A percentile compares a stretch with the other conserved stretches of the same genome.
Conservation (phyloP, 2,329 filamentous ascomycete species). For the Colletotrichum godetiae region DNA sequence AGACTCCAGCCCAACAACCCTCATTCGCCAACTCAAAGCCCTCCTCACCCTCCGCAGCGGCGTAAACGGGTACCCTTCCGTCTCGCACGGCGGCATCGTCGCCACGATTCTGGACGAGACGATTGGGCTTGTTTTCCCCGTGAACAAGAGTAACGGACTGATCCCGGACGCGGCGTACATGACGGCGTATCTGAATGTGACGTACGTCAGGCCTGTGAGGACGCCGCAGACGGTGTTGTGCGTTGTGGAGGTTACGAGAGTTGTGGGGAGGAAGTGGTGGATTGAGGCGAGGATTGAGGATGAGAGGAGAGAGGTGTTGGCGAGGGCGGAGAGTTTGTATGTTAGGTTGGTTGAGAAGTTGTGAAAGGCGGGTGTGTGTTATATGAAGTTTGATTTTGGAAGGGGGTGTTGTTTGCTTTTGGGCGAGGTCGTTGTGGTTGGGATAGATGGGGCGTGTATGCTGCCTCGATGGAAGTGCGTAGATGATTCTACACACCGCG, state of each 20-base stretch:
- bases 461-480: too few relatives aligned
- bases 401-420: too few relatives aligned
- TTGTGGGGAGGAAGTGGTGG: conserved; percentile 49
- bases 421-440: not conserved
- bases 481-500: not conserved
- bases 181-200: conserved; percentile 49
- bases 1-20: conserved; percentile 40
- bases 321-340: conserved; percentile 39
- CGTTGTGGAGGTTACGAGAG: conserved; percentile 44
- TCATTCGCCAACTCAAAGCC: conserved; percentile 44
- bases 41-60: conserved; percentile 48
- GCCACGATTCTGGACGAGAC: conserved; percentile 51
- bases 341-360: conserved; percentile 30
- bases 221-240: conserved; percentile 46
- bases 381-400: too few relatives aligned
- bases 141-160: conserved; percentile 47
- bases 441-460: not conserved
- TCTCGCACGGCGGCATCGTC: conserved; percentile 52
- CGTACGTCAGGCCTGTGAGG: conserved; percentile 46
- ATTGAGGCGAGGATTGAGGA: conserved; percentile 47
- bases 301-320: conserved; percentile 44
- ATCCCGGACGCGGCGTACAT: conserved; percentile 44
- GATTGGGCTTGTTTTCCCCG: conserved; percentile 48
- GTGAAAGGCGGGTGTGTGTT: not conserved
- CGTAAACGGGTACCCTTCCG: conserved; percentile 45